phyloP scores from a whole-genome alignment of 768 basidiomycete species.

The Lentinula sp. region DNA sequence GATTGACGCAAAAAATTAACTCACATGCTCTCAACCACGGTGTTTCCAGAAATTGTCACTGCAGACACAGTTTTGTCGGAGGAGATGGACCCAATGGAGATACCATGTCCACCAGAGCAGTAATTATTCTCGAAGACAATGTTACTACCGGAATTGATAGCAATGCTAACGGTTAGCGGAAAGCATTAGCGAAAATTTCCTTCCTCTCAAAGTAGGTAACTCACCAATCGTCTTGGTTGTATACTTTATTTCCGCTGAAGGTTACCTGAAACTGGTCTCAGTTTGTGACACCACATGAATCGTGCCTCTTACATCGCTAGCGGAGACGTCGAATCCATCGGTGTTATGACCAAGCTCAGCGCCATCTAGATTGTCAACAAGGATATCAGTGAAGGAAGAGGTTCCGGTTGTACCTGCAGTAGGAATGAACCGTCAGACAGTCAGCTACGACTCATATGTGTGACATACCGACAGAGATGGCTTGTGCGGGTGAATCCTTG shows the following conservation, averaged over 20 bases:
- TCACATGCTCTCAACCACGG: conserved; percentile 14
- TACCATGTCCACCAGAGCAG: conserved; percentile 42
- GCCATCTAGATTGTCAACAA: background rate
- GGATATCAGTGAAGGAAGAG: background rate
- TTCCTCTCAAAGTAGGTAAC: background rate
- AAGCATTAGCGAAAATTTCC: too few species aligned
- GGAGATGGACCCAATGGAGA: conserved; percentile 39
- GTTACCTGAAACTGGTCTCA: background rate
- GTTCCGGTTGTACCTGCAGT: background rate
- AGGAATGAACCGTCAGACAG: too few species aligned
- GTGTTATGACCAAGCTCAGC: conserved; percentile 18
- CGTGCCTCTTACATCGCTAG: conserved; percentile 5
- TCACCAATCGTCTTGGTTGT: conserved; percentile 4
- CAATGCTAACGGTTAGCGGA: conserved; percentile 37
- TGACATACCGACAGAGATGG: conserved; percentile 3
- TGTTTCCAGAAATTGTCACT: conserved; percentile 17
- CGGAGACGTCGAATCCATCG: conserved; percentile 22
- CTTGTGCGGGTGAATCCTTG: conserved; percentile 8
- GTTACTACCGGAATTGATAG: conserved; percentile 17
- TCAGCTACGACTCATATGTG: background rate
- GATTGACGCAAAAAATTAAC: background rate
- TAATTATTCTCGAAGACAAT: conserved; percentile 28
- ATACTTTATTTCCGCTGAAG: background rate
- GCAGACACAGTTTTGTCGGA: conserved; percentile 19
- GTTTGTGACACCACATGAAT: too few species aligned